phyloP scores from a whole-genome alignment of 768 basidiomycete species.

The Astraeus odoratus region DNA sequence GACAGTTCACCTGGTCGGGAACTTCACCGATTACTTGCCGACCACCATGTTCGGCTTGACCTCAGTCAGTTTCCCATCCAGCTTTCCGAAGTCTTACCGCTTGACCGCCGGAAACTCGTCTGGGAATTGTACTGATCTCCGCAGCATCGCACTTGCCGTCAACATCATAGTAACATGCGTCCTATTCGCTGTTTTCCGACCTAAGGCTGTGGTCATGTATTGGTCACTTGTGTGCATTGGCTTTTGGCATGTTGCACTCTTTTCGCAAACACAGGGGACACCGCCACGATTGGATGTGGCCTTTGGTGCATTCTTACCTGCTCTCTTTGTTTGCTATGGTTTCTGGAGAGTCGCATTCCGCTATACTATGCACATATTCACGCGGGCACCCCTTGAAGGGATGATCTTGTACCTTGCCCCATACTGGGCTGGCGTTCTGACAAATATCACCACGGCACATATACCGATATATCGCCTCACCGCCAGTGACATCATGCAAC shows the following conservation, averaged over 20 bases:
- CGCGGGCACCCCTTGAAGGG: slow-evolving; percentile 62
- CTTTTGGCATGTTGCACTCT: slow-evolving; percentile 79
- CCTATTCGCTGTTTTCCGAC: slow-evolving; percentile 68
- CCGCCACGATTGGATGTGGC: slow-evolving; percentile 68
- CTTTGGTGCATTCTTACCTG: slow-evolving; percentile 72
- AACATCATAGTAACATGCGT: slow-evolving; percentile 62
- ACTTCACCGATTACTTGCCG: slow-evolving; percentile 64
- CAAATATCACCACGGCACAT: slow-evolving; percentile 62
- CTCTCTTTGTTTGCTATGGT: slow-evolving; percentile 69
- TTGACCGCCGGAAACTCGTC: slow-evolving; percentile 44
- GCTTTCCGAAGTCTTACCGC: slow-evolving; percentile 66
- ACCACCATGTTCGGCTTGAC: slow-evolving; percentile 52
- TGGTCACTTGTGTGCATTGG: slow-evolving; percentile 80
- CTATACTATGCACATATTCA: slow-evolving; percentile 66
- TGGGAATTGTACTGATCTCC: slow-evolving; percentile 64
- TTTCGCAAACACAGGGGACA: slow-evolving; percentile 61
- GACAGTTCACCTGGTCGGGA: slow-evolving; percentile 59
- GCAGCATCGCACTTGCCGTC: slow-evolving; percentile 63
- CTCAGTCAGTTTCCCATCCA: slow-evolving; percentile 66
- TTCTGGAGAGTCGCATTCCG: slow-evolving; percentile 76
- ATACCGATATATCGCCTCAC: slow-evolving; percentile 78
- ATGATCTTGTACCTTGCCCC: slow-evolving; percentile 68
- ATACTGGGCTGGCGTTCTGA: slow-evolving; percentile 73
- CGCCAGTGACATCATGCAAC: slow-evolving; percentile 55
- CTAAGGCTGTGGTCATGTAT: slow-evolving; percentile 57